Conservation (phyloP, 805 yeast genomes). For the Kazachstania psychrophila region DNA sequence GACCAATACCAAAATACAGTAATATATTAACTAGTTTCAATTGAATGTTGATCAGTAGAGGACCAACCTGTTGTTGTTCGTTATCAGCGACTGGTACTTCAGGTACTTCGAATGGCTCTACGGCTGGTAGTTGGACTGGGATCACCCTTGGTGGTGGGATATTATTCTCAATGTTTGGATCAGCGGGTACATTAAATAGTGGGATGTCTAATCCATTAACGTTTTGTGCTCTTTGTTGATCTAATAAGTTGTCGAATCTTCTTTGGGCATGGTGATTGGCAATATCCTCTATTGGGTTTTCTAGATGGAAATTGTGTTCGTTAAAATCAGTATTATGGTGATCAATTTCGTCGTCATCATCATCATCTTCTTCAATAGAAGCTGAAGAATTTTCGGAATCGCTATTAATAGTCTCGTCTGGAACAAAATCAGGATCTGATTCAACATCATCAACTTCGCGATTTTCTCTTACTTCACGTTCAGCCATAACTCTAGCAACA, state of each 20-base stretch:
- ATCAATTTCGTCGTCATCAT: conserved; percentile 6
- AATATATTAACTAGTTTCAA: conserved; percentile 16
- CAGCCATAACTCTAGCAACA: conserved; percentile 22
- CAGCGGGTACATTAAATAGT: neutral
- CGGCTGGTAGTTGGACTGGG: conserved; percentile 3
- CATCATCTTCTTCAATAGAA: conserved; percentile 7
- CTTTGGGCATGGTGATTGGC: conserved; percentile 19
- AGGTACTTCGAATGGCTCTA: neutral
- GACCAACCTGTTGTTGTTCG: conserved; percentile 15
- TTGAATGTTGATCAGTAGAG: conserved; percentile 22
- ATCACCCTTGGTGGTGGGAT: neutral
- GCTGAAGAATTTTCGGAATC: conserved; percentile 14
- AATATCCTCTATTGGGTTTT: conserved; percentile 13
- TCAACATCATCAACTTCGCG: conserved; percentile 20
- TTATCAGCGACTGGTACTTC: neutral
- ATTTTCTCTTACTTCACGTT: conserved; percentile 19
- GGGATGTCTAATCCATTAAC: neutral
- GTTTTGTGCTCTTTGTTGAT: conserved; percentile 8
- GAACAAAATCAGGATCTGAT: conserved; percentile 24
- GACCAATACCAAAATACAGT: conserved; percentile 23
- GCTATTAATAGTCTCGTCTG: conserved; percentile 7
- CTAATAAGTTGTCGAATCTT: conserved; percentile 18
- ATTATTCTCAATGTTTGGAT: neutral
- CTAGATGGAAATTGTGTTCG: neutral
- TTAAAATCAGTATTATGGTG: too few species aligned